phyloP scores from a whole-genome alignment of 2,329 filamentous ascomycete species.

The Botrytis byssoidea region DNA sequence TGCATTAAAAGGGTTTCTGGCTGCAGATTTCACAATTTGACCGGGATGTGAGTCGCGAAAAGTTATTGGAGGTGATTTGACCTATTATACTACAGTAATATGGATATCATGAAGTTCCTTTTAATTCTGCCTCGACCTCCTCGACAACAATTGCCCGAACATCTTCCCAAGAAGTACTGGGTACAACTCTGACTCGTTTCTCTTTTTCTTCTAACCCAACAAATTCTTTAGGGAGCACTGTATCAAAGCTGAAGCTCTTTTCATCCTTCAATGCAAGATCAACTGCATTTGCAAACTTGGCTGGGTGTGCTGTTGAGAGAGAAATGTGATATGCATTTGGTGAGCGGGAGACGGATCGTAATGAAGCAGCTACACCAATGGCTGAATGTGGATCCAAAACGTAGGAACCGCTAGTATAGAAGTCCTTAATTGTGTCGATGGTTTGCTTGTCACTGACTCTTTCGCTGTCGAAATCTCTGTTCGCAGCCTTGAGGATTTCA shows the following conservation, averaged over 20 bases:
- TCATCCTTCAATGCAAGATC: conserved; percentile 71
- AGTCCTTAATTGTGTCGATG: conserved; percentile 60
- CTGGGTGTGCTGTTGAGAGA: conserved; percentile 90
- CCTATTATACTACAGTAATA: neutral
- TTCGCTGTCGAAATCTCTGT: conserved; percentile 78
- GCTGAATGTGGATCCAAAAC: conserved; percentile 92
- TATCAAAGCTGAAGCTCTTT: conserved; percentile 71
- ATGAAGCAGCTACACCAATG: conserved; percentile 76
- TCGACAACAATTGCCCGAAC: conserved; percentile 73
- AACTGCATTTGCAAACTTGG: conserved; percentile 88
- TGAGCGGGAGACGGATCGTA: conserved; percentile 62
- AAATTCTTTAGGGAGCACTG: conserved; percentile 80
- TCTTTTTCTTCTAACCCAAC: conserved; percentile 74
- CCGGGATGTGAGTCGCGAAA: neutral
- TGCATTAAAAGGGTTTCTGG: neutral
- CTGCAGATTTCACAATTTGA: neutral
- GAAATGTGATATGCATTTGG: conserved; percentile 65
- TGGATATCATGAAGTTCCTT: conserved; percentile 27
- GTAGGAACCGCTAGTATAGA: conserved; percentile 56
- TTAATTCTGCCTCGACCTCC: conserved; percentile 67
- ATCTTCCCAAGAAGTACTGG: conserved; percentile 59
- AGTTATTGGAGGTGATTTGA: neutral
- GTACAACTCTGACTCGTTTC: conserved; percentile 68
- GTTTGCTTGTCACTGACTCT: conserved; percentile 66
- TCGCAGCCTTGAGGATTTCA: conserved; percentile 69